Evolutionary conservation across 495 filamentous ascomycete genomes (phyloP).

Genomic region (Aspergillus affinis): DNA sequence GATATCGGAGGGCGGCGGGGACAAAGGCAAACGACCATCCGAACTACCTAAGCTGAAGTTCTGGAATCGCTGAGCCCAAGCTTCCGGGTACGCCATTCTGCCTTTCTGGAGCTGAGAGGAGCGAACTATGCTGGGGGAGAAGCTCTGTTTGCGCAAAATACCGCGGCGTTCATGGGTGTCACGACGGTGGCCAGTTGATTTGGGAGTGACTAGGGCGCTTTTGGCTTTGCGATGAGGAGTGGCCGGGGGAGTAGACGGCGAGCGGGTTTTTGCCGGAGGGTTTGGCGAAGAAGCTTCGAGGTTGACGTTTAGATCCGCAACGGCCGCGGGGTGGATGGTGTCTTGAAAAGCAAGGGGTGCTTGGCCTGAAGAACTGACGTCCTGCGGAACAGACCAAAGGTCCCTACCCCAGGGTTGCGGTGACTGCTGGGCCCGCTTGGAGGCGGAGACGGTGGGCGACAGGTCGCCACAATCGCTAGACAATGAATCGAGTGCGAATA

Average conservation of each 20-base stretch:
- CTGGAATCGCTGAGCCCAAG: slow-evolving; percentile 43
- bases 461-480: slow-evolving; percentile 49
- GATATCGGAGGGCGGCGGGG: slow-evolving; percentile 46
- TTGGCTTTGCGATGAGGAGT: slow-evolving; percentile 43
- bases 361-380: slow-evolving; percentile 31
- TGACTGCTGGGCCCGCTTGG: slow-evolving; percentile 36
- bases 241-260: slow-evolving; percentile 45
- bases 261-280: slow-evolving; percentile 19
- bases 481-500: slow-evolving; percentile 43
- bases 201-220: slow-evolving; percentile 41
- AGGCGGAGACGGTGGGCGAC: slow-evolving; percentile 39
- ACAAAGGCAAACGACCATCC: slow-evolving; percentile 44
- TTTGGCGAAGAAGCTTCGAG: slow-evolving; percentile 34
- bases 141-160: slow-evolving; percentile 44
- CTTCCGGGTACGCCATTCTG: slow-evolving; percentile 47
- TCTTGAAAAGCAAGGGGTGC: slow-evolving; percentile 37
- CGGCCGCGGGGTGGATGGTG: slow-evolving; percentile 40
- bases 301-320: slow-evolving; percentile 36
- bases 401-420: slow-evolving; percentile 43
- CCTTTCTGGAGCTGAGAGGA: slow-evolving; percentile 37
- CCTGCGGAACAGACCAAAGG: slow-evolving; percentile 39
- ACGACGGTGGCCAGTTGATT: slow-evolving; percentile 42
- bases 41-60: slow-evolving; percentile 38
- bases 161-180: slow-evolving; percentile 42
- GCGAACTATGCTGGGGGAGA: slow-evolving; percentile 43